Evolutionary conservation across 2,329 filamentous ascomycete species (phyloP).

Genomic region (Pyrenophora teres): DNA sequence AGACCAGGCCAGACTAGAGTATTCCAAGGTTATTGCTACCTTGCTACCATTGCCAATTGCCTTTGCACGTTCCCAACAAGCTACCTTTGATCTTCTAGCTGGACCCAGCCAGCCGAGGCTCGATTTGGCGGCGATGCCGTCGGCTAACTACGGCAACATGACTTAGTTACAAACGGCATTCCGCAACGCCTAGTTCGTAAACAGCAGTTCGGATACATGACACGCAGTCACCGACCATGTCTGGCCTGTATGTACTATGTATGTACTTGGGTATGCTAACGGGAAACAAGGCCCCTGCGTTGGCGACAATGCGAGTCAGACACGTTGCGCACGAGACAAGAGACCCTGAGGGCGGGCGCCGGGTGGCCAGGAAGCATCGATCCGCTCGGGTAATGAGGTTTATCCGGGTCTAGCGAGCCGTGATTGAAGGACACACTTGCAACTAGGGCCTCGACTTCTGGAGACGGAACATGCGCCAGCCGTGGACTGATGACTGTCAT

Average conservation of each 20-base stretch:
- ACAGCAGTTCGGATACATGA: conserved; percentile 6
- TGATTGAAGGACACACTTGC: no score
- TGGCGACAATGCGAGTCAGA: not conserved
- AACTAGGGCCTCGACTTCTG: no score
- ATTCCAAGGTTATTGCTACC: no score
- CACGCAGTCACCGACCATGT: conserved; percentile 6
- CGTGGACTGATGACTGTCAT: no score
- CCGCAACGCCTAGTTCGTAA: conserved; percentile 3
- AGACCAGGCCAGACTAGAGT: not conserved
- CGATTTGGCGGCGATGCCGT: not conserved
- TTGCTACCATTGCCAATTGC: no score
- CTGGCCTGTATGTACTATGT: not conserved
- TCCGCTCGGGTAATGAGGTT: no score
- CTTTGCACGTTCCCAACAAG: no score
- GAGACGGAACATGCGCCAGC: no score
- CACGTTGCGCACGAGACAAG: conserved; percentile 1
- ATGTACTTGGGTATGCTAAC: not conserved
- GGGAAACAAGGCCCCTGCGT: not conserved
- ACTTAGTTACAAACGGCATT: not conserved
- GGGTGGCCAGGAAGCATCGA: not conserved
- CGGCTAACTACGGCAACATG: not conserved
- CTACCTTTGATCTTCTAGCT: no score
- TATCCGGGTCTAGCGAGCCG: no score
- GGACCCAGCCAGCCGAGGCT: no score
- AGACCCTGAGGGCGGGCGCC: not conserved